Evolutionary conservation across 1,284 basidiomycete genomes (phyloP).

Genomic region (Wolfiporia cocos): DNA sequence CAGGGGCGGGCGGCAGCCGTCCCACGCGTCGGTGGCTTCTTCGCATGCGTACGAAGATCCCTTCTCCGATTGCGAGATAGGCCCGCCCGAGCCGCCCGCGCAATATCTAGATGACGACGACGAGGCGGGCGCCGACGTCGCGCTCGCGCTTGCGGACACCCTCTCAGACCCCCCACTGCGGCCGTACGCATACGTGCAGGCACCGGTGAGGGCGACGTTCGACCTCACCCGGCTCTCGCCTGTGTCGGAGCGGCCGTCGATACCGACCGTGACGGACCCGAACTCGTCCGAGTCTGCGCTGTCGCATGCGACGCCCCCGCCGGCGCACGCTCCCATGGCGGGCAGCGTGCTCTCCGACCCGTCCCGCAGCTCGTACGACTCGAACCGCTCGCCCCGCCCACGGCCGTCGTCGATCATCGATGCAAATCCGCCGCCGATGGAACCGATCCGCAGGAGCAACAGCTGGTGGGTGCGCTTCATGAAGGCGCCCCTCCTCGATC

Average conservation of each 20-base stretch:
- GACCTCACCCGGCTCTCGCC: constrained; percentile 26
- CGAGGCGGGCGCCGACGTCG: constrained; percentile 16
- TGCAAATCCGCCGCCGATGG: constrained; percentile 26
- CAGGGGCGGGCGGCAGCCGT: constrained; percentile 31
- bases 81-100: constrained; percentile 22
- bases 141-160: constrained; percentile 10
- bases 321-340: constrained; percentile 2
- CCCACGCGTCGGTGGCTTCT: constrained; percentile 28
- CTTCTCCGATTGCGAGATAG: constrained; percentile 43
- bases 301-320: constrained; percentile 5
- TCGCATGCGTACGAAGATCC: constrained; percentile 40
- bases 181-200: constrained; percentile 20
- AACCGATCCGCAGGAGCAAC: constrained; percentile 32
- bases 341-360: constrained; percentile 5
- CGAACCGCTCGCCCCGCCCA: constrained; percentile 19
- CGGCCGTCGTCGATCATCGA: constrained; percentile 36
- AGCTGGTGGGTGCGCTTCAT: constrained; percentile 43
- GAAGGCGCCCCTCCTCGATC: constrained; percentile 36
- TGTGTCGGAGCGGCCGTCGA: constrained; percentile 22
- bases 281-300: constrained; percentile 17
- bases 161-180: constrained; percentile 24
- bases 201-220: constrained; percentile 19
- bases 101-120: constrained; percentile 20
- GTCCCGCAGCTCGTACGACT: constrained; percentile 23
- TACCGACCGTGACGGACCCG: constrained; percentile 17